phyloP scores from a whole-genome alignment of 1,139 yeast genomes.

The Blastobotrys capitulatus region DNA sequence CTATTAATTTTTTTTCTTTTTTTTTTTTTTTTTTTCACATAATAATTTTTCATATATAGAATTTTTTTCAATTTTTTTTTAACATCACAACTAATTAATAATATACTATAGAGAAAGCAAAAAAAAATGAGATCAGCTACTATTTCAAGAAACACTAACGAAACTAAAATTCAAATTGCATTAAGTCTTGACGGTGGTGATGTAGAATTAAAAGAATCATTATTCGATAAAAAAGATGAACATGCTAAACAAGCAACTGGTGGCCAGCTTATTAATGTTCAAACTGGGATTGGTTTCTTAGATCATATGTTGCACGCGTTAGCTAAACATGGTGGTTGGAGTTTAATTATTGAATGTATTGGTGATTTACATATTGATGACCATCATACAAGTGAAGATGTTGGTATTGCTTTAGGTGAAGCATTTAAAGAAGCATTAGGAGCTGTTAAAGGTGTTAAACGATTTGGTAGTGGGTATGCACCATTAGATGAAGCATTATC shows the following conservation, averaged over 20 bases:
- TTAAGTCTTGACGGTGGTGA: conserved; percentile 80
- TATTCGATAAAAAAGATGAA: conserved; percentile 35
- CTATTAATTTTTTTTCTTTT: conserved; percentile 2
- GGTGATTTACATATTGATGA: conserved; percentile 97
- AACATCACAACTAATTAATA: background rate
- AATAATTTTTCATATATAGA: background rate
- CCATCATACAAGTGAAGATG: conserved; percentile 95
- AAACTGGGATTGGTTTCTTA: conserved; percentile 90
- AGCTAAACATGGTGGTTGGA: conserved; percentile 97
- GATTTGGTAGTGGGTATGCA: conserved; percentile 93
- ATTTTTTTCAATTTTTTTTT: background rate
- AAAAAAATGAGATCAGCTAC: conserved; percentile 40
- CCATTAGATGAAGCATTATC: conserved; percentile 95
- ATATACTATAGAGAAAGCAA: background rate
- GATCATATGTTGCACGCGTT: conserved; percentile 98
- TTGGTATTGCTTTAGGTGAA: conserved; percentile 83
- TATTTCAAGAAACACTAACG: conserved; percentile 75
- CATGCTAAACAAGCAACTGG: conserved; percentile 62
- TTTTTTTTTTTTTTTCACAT: too few relatives aligned
- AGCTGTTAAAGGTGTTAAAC: conserved; percentile 79
- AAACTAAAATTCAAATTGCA: conserved; percentile 86
- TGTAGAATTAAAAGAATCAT: conserved; percentile 52
- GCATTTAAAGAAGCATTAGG: conserved; percentile 91
- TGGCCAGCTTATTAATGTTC: conserved; percentile 69
- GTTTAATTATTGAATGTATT: conserved; percentile 76